phyloP scores from a whole-genome alignment of 768 basidiomycete species.

The Mycena metata region DNA sequence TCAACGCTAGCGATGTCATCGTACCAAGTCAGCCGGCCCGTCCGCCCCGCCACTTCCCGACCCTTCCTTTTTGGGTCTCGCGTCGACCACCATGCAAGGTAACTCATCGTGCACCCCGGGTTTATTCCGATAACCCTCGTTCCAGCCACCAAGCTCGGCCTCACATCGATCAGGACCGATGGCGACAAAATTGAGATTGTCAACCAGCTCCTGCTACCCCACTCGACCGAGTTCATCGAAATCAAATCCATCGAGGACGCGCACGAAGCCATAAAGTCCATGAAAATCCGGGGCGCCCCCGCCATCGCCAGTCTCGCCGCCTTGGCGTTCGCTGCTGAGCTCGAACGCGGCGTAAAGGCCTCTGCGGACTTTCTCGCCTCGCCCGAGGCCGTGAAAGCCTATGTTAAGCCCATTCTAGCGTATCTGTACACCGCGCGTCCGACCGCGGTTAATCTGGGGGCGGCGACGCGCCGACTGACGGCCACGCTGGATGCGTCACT shows the following conservation, averaged over 20 bases:
- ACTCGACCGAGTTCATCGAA: slow-evolving; percentile 72
- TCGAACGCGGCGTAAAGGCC: slow-evolving; percentile 65
- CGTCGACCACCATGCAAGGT: slow-evolving; percentile 4
- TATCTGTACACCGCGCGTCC: slow-evolving; percentile 91
- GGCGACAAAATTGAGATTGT: slow-evolving; percentile 76
- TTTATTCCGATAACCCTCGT: background rate
- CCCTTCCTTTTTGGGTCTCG: background rate
- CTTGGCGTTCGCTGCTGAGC: slow-evolving; percentile 77
- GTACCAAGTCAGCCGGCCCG: no score
- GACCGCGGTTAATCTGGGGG: slow-evolving; percentile 95
- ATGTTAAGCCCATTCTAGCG: slow-evolving; percentile 72
- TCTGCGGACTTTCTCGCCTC: slow-evolving; percentile 71
- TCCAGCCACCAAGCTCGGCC: slow-evolving; percentile 17
- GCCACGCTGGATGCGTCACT: slow-evolving; percentile 60
- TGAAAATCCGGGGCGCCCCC: slow-evolving; percentile 95
- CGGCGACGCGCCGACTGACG: slow-evolving; percentile 81
- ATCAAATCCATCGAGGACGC: slow-evolving; percentile 86
- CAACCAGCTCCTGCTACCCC: slow-evolving; percentile 90
- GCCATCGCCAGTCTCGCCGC: slow-evolving; percentile 95
- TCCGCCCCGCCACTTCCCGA: no score
- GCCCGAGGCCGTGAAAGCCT: slow-evolving; percentile 60
- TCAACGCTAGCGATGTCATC: no score
- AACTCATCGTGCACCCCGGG: no score
- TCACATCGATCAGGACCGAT: slow-evolving; percentile 30
- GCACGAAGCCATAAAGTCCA: slow-evolving; percentile 93